These are phyloP conservation scores for Talaromyces adpressus DNA, from an alignment of 495 filamentous ascomycete species.

Conservation along the genomic window DNA sequence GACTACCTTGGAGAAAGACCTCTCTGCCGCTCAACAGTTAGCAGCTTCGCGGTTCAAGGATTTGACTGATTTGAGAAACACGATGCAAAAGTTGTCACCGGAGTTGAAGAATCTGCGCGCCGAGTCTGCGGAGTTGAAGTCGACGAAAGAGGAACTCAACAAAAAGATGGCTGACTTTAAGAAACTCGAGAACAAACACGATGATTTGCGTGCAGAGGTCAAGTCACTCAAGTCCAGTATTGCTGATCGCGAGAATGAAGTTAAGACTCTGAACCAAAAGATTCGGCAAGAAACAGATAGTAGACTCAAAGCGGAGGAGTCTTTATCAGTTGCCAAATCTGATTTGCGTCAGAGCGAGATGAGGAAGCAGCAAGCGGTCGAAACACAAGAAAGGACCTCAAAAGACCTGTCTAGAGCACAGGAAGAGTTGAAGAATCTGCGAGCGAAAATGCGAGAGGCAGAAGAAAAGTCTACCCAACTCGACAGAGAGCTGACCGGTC, in stretches of 20 bases:
- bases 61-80: slow-evolving; percentile 66
- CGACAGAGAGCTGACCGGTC: slow-evolving; percentile 52
- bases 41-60: slow-evolving; percentile 85
- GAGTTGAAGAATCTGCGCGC: slow-evolving; percentile 69
- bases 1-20: slow-evolving; percentile 68
- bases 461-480: slow-evolving; percentile 64
- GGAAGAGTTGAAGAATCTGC: slow-evolving; percentile 59
- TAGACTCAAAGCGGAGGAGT: slow-evolving; percentile 69
- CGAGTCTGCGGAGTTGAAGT: slow-evolving; percentile 67
- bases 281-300: slow-evolving; percentile 65
- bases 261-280: slow-evolving; percentile 68
- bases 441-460: slow-evolving; percentile 56
- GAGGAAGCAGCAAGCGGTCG: slow-evolving; percentile 68
- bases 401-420: slow-evolving; percentile 63
- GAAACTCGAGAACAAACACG: slow-evolving; percentile 69
- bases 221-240: slow-evolving; percentile 59
- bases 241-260: slow-evolving; percentile 66
- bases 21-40: slow-evolving; percentile 78
- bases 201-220: slow-evolving; percentile 70
- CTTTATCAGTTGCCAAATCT: slow-evolving; percentile 58
- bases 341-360: slow-evolving; percentile 68
- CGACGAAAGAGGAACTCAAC: slow-evolving; percentile 62
- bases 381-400: slow-evolving; percentile 58
- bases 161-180: slow-evolving; percentile 63
- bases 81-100: slow-evolving; percentile 77